Percentiles rank a stretch among this genome's conserved stretches.
These are phyloP conservation scores for Phytophthora colocasiae DNA, from an alignment of 352 stramenopile genomes.

Conservation along the genomic window DNA sequence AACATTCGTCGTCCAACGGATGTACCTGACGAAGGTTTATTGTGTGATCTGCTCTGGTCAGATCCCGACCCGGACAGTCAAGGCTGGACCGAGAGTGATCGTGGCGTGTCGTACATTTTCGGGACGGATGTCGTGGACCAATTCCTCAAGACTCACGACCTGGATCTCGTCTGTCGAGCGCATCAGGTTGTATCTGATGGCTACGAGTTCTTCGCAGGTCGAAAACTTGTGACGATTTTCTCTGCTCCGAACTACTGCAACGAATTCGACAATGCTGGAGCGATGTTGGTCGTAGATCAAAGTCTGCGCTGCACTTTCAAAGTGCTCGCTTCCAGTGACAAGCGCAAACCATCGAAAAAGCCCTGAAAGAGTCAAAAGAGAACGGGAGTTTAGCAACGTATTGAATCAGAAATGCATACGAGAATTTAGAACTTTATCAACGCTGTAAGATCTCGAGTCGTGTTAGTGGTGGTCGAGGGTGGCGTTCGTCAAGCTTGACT, in stretches of 20 bases:
- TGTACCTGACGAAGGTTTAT: constrained; percentile 84
- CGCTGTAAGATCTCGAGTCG: constrained; percentile 41
- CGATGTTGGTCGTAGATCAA: constrained; percentile 84
- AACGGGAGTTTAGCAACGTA: not conserved
- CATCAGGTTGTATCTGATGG: constrained; percentile 99
- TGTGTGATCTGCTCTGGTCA: constrained; percentile 91
- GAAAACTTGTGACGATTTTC: constrained; percentile 99
- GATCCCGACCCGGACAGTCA: constrained; percentile 88
- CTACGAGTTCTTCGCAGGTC: constrained; percentile 99
- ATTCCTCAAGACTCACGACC: constrained; percentile 97
- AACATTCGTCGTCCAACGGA: constrained; percentile 86
- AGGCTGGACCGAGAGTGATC: constrained; percentile 97
- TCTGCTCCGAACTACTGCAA: constrained; percentile 99
- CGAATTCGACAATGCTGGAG: constrained; percentile 99
- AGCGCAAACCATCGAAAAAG: constrained; percentile 62
- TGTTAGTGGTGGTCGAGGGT: constrained; percentile 28
- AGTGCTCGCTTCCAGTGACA: constrained; percentile 80
- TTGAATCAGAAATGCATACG: not conserved
- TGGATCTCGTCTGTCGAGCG: constrained; percentile 98
- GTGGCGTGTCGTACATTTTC: constrained; percentile 99
- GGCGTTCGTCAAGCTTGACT: constrained; percentile 27
- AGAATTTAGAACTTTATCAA: constrained; percentile 5
- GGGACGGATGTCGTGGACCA: constrained; percentile 97
- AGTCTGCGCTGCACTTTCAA: constrained; percentile 84
- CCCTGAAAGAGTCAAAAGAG: not conserved